Evolutionary conservation across 2,329 filamentous ascomycete genomes (phyloP).

Genomic region (Stylonectria norvegica): DNA sequence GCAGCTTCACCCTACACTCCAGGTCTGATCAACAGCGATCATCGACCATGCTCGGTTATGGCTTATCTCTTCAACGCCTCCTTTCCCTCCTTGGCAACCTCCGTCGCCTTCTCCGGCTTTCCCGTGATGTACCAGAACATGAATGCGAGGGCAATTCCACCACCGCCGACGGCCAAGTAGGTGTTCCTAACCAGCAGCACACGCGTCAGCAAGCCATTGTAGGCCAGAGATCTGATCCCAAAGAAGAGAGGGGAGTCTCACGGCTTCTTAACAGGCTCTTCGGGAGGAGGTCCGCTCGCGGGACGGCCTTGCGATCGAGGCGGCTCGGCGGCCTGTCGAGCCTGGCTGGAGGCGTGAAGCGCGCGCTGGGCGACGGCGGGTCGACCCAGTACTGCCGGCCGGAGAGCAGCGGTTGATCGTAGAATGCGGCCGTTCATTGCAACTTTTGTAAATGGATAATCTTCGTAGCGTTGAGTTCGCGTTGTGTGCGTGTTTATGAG

Average conservation of each 20-base stretch:
- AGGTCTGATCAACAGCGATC: too few relatives aligned
- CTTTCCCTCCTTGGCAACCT: neutral
- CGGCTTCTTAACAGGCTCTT: slow-evolving; percentile 1
- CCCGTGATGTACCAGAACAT: slow-evolving; percentile 15
- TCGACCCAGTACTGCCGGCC: slow-evolving; percentile 4
- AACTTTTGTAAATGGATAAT: too few relatives aligned
- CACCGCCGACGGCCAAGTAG: slow-evolving; percentile 8
- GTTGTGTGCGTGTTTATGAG: too few relatives aligned
- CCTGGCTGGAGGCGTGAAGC: slow-evolving; percentile 5
- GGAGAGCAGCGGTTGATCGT: slow-evolving; percentile 13
- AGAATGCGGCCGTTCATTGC: slow-evolving; percentile 10
- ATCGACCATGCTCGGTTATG: neutral
- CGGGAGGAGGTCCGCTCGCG: slow-evolving; percentile 4
- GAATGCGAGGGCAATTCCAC: slow-evolving; percentile 15
- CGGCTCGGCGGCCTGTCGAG: neutral
- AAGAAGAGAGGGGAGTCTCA: too few relatives aligned
- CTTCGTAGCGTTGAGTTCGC: too few relatives aligned
- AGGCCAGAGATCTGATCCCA: too few relatives aligned
- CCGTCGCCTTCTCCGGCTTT: slow-evolving; percentile 6
- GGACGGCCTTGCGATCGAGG: slow-evolving; percentile 3
- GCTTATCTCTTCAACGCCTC: neutral
- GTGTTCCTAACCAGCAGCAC: slow-evolving; percentile 15
- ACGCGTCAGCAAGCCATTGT: too few relatives aligned
- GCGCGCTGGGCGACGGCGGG: slow-evolving; percentile 6
- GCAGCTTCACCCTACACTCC: too few relatives aligned